Evolutionary conservation across 768 basidiomycete genomes (phyloP).

Genomic region (Rickenella mellea): DNA sequence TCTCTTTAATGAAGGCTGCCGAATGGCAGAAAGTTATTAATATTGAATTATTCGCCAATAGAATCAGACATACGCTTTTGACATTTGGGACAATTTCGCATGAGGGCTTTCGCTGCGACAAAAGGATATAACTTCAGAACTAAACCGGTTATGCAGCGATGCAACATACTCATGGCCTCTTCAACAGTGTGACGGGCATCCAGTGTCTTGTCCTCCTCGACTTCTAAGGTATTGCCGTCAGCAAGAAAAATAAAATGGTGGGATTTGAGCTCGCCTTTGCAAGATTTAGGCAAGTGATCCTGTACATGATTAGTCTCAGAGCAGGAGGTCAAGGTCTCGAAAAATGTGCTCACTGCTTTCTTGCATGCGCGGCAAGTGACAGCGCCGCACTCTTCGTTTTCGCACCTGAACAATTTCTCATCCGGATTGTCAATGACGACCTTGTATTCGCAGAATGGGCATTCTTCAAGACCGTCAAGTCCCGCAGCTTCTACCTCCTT

Average conservation of each 20-base stretch:
- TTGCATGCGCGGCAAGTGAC: slow-evolving; percentile 78
- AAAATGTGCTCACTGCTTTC: slow-evolving; percentile 40
- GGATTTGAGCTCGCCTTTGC: slow-evolving; percentile 42
- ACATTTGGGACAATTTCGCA: slow-evolving; percentile 85
- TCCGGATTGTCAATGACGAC: slow-evolving; percentile 50
- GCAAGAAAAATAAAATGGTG: too few relatives aligned
- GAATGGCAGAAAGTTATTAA: slow-evolving; percentile 4
- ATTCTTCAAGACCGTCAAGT: slow-evolving; percentile 76
- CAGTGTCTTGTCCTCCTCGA: slow-evolving; percentile 63
- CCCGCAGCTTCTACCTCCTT: slow-evolving; percentile 75
- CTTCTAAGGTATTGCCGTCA: slow-evolving; percentile 51
- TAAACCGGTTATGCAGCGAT: background rate
- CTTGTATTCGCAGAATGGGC: slow-evolving; percentile 85
- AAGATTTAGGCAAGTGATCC: slow-evolving; percentile 79
- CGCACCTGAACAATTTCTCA: slow-evolving; percentile 35
- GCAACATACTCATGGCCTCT: slow-evolving; percentile 97
- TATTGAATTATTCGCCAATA: background rate
- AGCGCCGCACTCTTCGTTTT: slow-evolving; percentile 57
- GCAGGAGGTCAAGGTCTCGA: background rate
- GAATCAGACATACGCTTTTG: slow-evolving; percentile 46
- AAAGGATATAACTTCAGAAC: slow-evolving; percentile 4
- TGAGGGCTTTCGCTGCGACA: slow-evolving; percentile 58
- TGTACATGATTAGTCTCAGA: slow-evolving; percentile 15
- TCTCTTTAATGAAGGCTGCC: slow-evolving; percentile 73
- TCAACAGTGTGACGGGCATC: slow-evolving; percentile 74